phyloP scores from a whole-genome alignment of 1,284 basidiomycete species.

The Porodaedalea pini region DNA sequence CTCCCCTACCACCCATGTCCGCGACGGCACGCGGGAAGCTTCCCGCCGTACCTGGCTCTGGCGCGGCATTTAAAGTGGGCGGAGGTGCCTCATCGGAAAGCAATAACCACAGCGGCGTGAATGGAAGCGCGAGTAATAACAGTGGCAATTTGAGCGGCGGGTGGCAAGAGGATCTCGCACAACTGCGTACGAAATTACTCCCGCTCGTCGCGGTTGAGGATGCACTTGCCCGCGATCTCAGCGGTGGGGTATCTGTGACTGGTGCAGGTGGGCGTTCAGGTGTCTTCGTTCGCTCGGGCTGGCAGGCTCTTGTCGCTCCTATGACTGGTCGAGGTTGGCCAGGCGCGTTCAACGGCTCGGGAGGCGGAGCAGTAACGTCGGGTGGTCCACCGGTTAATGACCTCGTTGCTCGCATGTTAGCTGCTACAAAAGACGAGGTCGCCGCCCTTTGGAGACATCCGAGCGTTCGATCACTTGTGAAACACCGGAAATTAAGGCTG shows the following conservation, averaged over 20 bases:
- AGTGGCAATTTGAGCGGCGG: constrained; percentile 7
- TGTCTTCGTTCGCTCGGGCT: constrained; percentile 39
- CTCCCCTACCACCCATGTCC: constrained; percentile 23
- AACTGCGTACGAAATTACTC: constrained; percentile 53
- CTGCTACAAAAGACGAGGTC: constrained; percentile 46
- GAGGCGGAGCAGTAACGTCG: constrained; percentile 22
- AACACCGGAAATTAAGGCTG: constrained; percentile 56
- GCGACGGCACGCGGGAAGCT: constrained; percentile 17
- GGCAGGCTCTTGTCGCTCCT: constrained; percentile 24
- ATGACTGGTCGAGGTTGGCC: constrained; percentile 13
- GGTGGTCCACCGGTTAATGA: constrained; percentile 39
- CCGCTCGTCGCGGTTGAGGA: constrained; percentile 66
- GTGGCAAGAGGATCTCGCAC: constrained; percentile 46
- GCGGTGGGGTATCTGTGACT: constrained; percentile 52
- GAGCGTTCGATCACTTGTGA: constrained; percentile 53
- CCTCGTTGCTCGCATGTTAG: constrained; percentile 54
- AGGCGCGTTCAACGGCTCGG: not conserved
- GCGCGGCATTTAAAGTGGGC: constrained; percentile 1
- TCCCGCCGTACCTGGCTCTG: constrained; percentile 14
- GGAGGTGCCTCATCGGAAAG: not conserved
- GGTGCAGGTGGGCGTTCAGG: constrained; percentile 50
- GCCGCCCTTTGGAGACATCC: constrained; percentile 64
- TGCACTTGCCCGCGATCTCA: constrained; percentile 62
- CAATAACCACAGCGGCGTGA: not conserved
- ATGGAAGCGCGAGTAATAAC: not conserved